Evolutionary conservation across 148 eudicot species (phyloP).

Genomic region (Arbutus unedo): DNA sequence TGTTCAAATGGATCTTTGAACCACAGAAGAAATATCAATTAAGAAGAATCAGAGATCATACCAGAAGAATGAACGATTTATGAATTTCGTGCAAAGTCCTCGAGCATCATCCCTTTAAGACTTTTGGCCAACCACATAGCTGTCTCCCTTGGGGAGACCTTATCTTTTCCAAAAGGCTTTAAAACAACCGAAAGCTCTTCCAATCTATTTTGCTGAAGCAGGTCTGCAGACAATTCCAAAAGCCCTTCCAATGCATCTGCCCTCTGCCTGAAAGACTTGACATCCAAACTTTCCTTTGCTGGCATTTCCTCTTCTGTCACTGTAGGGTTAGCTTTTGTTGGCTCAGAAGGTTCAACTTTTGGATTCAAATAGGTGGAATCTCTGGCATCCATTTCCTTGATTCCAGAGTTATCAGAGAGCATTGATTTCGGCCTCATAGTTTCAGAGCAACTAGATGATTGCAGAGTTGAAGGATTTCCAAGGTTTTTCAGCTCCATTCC

Average conservation of each 20-base stretch:
- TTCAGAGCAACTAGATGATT: constrained; percentile 38
- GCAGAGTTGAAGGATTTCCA: constrained; percentile 30
- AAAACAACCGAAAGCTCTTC: constrained; percentile 87
- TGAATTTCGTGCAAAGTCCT: constrained; percentile 20
- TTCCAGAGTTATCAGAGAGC: constrained; percentile 28
- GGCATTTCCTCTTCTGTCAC: constrained; percentile 44
- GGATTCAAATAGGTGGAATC: constrained; percentile 23
- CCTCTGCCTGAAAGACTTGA: constrained; percentile 87
- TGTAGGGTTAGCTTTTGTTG: constrained; percentile 35
- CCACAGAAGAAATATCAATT: neutral
- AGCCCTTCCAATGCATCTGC: constrained; percentile 97
- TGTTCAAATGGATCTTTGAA: neutral
- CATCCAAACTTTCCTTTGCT: constrained; percentile 72
- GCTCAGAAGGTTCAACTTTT: constrained; percentile 39
- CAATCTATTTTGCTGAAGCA: constrained; percentile 77
- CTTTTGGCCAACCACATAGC: constrained; percentile 50
- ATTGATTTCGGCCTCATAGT: constrained; percentile 21
- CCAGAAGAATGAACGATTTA: constrained; percentile 27
- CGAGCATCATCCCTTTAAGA: constrained; percentile 30
- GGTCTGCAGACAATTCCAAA: constrained; percentile 87
- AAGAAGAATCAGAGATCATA: neutral
- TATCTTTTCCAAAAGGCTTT: constrained; percentile 92
- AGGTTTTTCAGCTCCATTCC: constrained; percentile 37
- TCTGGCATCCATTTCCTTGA: constrained; percentile 32
- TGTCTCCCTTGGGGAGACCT: constrained; percentile 97